Evolutionary conservation across 2,329 filamentous ascomycete genomes (phyloP).

Genomic region (Lachnellula suecica): DNA sequence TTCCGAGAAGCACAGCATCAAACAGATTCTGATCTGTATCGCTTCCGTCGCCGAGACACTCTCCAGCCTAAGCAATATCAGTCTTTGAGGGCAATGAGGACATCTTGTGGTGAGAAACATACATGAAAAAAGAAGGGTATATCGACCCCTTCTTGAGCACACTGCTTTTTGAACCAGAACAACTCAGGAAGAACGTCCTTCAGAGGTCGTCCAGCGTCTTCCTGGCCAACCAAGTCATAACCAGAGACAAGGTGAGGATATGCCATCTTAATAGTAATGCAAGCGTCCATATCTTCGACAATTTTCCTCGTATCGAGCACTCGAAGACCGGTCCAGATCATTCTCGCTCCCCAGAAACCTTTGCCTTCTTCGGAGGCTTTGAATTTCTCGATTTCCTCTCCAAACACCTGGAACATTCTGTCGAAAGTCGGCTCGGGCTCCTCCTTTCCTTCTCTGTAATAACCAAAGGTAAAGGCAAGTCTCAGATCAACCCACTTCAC

Average conservation of each 20-base stretch:
- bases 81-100: background rate
- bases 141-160: constrained; percentile 71
- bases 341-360: constrained; percentile 78
- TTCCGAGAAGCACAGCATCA: constrained; percentile 84
- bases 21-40: constrained; percentile 79
- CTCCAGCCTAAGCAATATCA: constrained; percentile 58
- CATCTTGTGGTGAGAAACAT: constrained; percentile 9
- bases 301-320: constrained; percentile 62
- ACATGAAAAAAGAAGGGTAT: constrained; percentile 91
- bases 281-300: constrained; percentile 81
- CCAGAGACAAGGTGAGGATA: constrained; percentile 81
- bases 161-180: constrained; percentile 92
- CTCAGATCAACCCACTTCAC: constrained; percentile 83
- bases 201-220: constrained; percentile 76
- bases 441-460: constrained; percentile 64
- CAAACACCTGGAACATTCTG: constrained; percentile 69
- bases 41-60: constrained; percentile 78
- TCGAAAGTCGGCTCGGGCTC: constrained; percentile 65
- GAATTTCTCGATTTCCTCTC: constrained; percentile 78
- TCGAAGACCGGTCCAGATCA: constrained; percentile 82
- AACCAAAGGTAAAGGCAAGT: constrained; percentile 71
- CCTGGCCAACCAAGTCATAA: constrained; percentile 87
- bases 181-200: constrained; percentile 77
- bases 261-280: constrained; percentile 76
- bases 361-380: constrained; percentile 68